Base-by-base conservation (phyloP, 805 yeast species). In the Spathaspora passalidarum region DNA sequence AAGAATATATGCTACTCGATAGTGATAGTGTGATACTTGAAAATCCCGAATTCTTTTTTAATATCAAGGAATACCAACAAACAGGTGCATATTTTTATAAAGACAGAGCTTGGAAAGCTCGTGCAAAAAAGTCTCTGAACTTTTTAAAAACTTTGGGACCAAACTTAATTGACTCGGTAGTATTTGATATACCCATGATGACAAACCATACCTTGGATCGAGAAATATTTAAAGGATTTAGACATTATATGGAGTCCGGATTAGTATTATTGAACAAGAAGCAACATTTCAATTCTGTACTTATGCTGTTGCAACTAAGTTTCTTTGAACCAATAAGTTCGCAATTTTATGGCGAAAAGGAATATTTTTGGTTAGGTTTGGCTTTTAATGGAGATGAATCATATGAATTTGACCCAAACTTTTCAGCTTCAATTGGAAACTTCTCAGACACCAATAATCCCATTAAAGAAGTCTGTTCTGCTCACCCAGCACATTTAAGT, bases 1-100 rank as follows among this genome's bases (percentile, higher is more conserved):
- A 76, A 50, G 83, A 80, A 45, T 72, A 70, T 62, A 67, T 80
- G 32, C 59, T 80, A 50, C 54, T 80, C 48, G 84, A 80, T 59
- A 78, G 83, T 4, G 84, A 79, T 57, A 61, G 76, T 0, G 69
- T 75, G 6, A 53, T 73, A 42, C 53, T 67, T 10, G 59, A 62
- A 46, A 50, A 47, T 19, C 67, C 68, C 1, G 57, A 57, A 14
- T 52, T 45, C 38, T 65, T 61, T 52, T 65, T 66, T 49, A 52
- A 60, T 5, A 43, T 63, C 17, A 46, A 55, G 18, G 68, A 66
- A 21, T 72, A 64, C 40, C 41, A 51, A 6, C 50, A 57, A 5
- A 61, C 62, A 2, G 73, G 74, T 1, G 68, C 76, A 1, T 63
- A 50, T 26, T 68, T 67, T 46, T 68, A 55, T 49, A 61, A 55